Evolutionary conservation across 768 basidiomycete genomes (phyloP).

Genomic region (Leucocoprinus sp.): DNA sequence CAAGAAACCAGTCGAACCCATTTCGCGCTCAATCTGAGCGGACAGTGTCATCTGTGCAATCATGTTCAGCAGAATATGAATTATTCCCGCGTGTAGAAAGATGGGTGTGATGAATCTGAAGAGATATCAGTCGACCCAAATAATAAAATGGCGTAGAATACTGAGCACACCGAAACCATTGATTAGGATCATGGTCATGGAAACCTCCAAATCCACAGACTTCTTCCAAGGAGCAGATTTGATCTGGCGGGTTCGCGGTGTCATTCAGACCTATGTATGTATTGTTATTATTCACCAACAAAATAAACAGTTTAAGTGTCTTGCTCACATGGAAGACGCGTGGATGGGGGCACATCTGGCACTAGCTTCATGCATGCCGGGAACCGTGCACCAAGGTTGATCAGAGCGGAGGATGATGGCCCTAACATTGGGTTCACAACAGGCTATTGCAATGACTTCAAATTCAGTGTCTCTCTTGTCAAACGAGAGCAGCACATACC

Average conservation of each 20-base stretch:
- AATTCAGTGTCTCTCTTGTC: neutral
- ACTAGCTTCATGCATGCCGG: conserved; percentile 87
- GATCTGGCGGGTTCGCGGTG: conserved; percentile 68
- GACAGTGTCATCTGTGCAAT: conserved; percentile 75
- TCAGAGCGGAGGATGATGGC: conserved; percentile 75
- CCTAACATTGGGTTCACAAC: conserved; percentile 87
- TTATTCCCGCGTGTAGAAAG: conserved; percentile 91
- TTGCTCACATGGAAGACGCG: conserved; percentile 49
- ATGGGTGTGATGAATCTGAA: conserved; percentile 78
- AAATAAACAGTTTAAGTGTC: neutral
- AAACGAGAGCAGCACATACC: conserved; percentile 27
- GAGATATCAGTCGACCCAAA: conserved; percentile 1
- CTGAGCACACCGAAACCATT: conserved; percentile 35
- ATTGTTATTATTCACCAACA: neutral
- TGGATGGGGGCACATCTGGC: conserved; percentile 42
- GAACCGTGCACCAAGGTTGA: conserved; percentile 86
- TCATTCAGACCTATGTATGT: conserved; percentile 63
- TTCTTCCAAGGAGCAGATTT: conserved; percentile 66
- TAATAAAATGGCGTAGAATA: neutral
- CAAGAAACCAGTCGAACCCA: conserved; percentile 82
- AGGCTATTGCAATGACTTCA: conserved; percentile 43
- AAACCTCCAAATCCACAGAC: conserved; percentile 86
- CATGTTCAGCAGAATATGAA: conserved; percentile 91
- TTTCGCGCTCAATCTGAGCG: conserved; percentile 81
- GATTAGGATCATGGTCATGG: conserved; percentile 30